phyloP scores from a whole-genome alignment of 192 early-diverging fungal genomes.

The Coemansia sp. region DNA sequence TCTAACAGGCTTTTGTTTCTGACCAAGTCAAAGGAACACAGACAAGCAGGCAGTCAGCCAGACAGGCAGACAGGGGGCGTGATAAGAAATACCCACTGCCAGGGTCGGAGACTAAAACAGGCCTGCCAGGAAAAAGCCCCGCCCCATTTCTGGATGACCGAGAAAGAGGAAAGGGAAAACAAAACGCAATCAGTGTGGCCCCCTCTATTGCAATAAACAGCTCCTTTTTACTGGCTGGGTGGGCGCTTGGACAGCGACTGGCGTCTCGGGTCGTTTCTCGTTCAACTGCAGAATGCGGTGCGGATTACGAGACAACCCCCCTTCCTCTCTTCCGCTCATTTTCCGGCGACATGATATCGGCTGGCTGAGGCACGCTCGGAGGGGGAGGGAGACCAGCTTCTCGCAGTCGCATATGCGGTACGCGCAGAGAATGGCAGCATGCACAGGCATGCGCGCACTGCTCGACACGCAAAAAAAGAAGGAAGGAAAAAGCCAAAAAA shows the following conservation, averaged over 20 bases:
- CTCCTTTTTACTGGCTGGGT: neutral
- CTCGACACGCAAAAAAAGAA: neutral
- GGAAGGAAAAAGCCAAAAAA: neutral
- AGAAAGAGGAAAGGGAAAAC: neutral
- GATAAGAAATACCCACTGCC: neutral
- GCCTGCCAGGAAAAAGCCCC: neutral
- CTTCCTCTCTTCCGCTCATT: neutral
- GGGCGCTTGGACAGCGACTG: neutral
- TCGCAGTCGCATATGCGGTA: slow-evolving; percentile 1
- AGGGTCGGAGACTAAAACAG: slow-evolving; percentile 13
- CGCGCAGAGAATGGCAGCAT: neutral
- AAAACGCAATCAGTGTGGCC: neutral
- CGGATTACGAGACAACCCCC: neutral
- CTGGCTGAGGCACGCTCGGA: too few relatives aligned
- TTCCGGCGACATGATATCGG: neutral
- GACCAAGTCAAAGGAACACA: neutral
- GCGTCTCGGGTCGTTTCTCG: neutral
- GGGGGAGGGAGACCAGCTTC: neutral
- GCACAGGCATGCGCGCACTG: slow-evolving; percentile 5
- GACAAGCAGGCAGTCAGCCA: neutral
- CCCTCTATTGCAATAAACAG: neutral
- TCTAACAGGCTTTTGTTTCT: neutral
- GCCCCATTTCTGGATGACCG: neutral
- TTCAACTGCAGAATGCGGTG: neutral
- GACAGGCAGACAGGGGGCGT: neutral